Evolutionary conservation across 108 stramenopile species (phyloP), one percentile per base, ranked within the genome.

Genomic region (Asterionellopsis glacialis): DNA sequence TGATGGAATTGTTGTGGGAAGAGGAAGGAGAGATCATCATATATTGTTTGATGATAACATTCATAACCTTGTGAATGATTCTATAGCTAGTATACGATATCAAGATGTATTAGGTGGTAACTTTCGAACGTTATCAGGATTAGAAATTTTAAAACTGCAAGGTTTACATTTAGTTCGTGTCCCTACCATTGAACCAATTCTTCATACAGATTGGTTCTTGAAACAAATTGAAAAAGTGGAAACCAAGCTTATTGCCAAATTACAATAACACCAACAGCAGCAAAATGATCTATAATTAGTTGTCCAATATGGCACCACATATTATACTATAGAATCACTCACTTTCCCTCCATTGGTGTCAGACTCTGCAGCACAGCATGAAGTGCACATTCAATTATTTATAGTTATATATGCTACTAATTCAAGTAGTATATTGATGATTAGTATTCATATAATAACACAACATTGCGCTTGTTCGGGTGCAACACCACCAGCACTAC

Each of bases 31-130:
- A 38, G 6, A 75, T 64, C 91, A 93, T 57, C 93, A 94, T 63
- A 64, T 94, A 1, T 55, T 94, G 5, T 76, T 94, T 62, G 93
- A 94, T 69, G 93, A 94, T 69, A 90, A 94, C 59, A 94, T 94
- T 59, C 87, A 87, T 59, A 85, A 88, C 60, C 66, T 84, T 54
- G 67, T 65, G 0, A 42, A 68, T 16, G 85, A 94, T 69, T 73
- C 85, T 21, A 88, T 88, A 41, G 88, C 85, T 11, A 81, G 83
- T 41, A 67, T 90, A 40, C 86, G 91, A 28, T 42, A 73, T 21
- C 61, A 63, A n/a, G 21, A 52, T n/a, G 21, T 19, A n/a, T 47
- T 12, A 7, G 62, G 12, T 1, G 51, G 38, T 45, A 9, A 33
- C 14, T 87, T 77, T 54, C 38, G 45, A 53, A 76, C 82, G 13